Evolutionary conservation across 192 early-diverging fungal species (phyloP), one percentile per base, ranked within the genome.

Genomic region (Linnemannia elongata): DNA sequence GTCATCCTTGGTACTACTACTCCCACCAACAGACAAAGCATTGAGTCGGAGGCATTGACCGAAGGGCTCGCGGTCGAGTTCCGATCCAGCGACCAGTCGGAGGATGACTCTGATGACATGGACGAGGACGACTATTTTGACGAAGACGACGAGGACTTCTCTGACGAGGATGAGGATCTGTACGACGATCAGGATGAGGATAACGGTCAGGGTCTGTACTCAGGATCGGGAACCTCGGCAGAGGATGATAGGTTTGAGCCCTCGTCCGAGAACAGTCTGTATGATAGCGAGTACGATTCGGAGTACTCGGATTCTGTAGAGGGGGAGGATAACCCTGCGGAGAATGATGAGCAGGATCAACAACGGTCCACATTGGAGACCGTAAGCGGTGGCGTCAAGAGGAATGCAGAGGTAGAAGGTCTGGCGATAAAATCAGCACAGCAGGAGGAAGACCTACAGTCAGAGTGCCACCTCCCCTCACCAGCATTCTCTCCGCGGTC

Each of bases 61-160:
- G 80, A 82, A 10, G 74, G 57, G 27, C 41, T 82, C 39, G 36
- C 73, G 18, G 74, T 82, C 3, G 80, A 82, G 39, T 82, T 82
- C 15, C 74, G 74, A 7, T 77, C 76, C 20, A 84, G 75, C 38
- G 82, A 77, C 10, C 73, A 77, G 49, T 84, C 77, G 6, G 68
- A 68, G 4, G 68, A 49, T 10, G 44, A 44, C 55, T 35, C 6
- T 52, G 35, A 36, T 55, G 55, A 66, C 20, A 13, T 30, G 42
- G 69, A 66, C 27, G 60, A 71, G 10, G 73, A 70, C 20, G 79
- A 72, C 30, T 35, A 24, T 6, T 36, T 22, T 42, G 39, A 72
- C 8, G 77, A 74, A 3, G 72, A 63, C 38, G 74, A 68, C 15
- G 60, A 44, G 44, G 47, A 47, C 3, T 52, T 57, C 15, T 79